A percentile compares a stretch with the other conserved stretches of the same genome.
Conservation (phyloP, 2,329 filamentous ascomycete genomes). For the Nakataea oryzae region DNA sequence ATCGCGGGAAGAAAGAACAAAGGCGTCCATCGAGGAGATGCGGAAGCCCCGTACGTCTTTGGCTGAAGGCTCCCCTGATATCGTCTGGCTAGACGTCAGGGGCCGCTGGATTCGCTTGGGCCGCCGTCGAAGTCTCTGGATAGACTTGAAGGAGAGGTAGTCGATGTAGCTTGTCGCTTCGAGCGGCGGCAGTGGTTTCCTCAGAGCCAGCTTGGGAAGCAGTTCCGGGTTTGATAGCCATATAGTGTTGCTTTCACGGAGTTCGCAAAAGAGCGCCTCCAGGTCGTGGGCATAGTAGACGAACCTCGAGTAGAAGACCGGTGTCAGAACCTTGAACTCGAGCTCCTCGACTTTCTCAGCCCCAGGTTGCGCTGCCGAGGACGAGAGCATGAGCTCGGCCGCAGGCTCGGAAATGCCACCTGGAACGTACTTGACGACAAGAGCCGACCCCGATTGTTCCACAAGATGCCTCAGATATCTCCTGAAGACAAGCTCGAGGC, state of each 20-base stretch:
- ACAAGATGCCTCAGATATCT: slow-evolving; percentile 39
- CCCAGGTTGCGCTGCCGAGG: slow-evolving; percentile 11
- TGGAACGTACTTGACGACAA: slow-evolving; percentile 44
- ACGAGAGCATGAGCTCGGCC: slow-evolving; percentile 27
- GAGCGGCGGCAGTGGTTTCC: slow-evolving; percentile 23
- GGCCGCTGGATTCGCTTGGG: slow-evolving; percentile 29
- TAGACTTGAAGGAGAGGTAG: slow-evolving; percentile 29
- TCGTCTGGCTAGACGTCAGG: slow-evolving; percentile 15
- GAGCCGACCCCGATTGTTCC: slow-evolving; percentile 25
- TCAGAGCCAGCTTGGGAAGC: slow-evolving; percentile 33
- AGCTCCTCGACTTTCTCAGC: slow-evolving; percentile 22
- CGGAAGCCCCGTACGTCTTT: slow-evolving; percentile 34
- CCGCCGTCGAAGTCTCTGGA: slow-evolving; percentile 30
- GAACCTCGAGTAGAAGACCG: slow-evolving; percentile 57
- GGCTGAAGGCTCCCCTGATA: slow-evolving; percentile 6
- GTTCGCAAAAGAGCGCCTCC: slow-evolving; percentile 51
- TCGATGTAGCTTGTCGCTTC: slow-evolving; percentile 23
- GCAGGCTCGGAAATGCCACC: slow-evolving; percentile 30
- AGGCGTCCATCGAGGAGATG: slow-evolving; percentile 41
- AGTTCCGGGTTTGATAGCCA: slow-evolving; percentile 44
- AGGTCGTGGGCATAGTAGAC: slow-evolving; percentile 51
- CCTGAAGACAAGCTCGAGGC: slow-evolving; percentile 35
- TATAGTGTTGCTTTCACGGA: slow-evolving; percentile 47
- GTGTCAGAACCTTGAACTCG: slow-evolving; percentile 49
- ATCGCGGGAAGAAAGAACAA: slow-evolving; percentile 25